Evolutionary conservation across 208 protist species (phyloP).

Genomic region (Acanthamoeba healyi): DNA sequence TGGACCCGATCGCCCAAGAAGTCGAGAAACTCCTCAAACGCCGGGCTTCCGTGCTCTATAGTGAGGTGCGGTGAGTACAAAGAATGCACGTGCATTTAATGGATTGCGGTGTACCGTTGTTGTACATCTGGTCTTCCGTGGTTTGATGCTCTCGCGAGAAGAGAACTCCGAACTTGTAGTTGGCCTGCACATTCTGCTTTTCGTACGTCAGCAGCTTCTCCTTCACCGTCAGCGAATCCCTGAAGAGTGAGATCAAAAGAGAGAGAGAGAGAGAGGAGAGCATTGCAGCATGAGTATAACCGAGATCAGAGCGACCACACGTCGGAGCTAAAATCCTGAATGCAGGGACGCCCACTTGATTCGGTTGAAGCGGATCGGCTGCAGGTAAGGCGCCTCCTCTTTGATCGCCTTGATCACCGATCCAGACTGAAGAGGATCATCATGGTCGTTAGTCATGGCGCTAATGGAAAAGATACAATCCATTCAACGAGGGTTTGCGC

Average conservation of each 20-base stretch:
- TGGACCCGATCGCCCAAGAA: conserved; percentile 28
- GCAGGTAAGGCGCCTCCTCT: background rate
- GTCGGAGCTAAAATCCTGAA: background rate
- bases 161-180: conserved; percentile 71
- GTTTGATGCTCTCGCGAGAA: conserved; percentile 39
- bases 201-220: conserved; percentile 65
- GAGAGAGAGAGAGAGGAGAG: too few relatives aligned
- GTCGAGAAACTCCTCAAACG: conserved; percentile 73
- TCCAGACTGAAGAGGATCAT: background rate
- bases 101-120: conserved; percentile 51
- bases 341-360: background rate
- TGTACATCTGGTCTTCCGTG: conserved; percentile 73
- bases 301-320: background rate
- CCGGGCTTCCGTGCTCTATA: conserved; percentile 64
- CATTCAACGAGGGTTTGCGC: background rate
- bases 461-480: background rate
- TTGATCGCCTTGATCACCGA: conserved; percentile 37
- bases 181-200: conserved; percentile 17
- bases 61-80: background rate
- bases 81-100: background rate
- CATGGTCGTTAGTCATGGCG: too few relatives aligned
- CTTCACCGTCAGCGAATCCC: conserved; percentile 34
- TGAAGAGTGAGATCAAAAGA: background rate
- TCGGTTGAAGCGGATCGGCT: conserved; percentile 1
- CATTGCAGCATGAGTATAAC: background rate